phyloP scores from a whole-genome alignment of 495 filamentous ascomycete genomes.

The Mytilinidion resinicola region DNA sequence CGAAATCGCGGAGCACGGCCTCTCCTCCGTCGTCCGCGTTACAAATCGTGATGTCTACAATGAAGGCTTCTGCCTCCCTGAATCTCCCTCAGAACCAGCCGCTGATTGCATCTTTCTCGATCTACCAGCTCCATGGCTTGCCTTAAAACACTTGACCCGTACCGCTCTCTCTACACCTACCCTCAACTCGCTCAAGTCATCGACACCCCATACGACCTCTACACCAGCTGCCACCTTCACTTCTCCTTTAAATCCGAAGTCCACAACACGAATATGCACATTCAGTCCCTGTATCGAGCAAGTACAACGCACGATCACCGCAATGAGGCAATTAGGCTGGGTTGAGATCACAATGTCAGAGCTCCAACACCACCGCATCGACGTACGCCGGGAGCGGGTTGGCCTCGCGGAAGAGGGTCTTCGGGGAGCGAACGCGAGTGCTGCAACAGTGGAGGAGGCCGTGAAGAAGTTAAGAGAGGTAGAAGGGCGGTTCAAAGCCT shows the following conservation, averaged over 20 bases:
- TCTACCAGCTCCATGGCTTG: slow-evolving; percentile 87
- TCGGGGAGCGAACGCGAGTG: slow-evolving; percentile 53
- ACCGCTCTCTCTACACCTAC: slow-evolving; percentile 28
- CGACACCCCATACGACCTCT: neutral
- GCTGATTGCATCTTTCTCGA: slow-evolving; percentile 87
- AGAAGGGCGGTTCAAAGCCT: slow-evolving; percentile 56
- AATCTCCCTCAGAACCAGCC: slow-evolving; percentile 39
- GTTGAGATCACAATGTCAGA: slow-evolving; percentile 90
- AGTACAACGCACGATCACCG: slow-evolving; percentile 72
- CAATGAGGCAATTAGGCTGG: slow-evolving; percentile 75
- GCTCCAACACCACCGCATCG: slow-evolving; percentile 65
- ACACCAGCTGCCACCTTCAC: slow-evolving; percentile 34
- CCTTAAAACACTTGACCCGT: slow-evolving; percentile 75
- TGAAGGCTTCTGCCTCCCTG: slow-evolving; percentile 58
- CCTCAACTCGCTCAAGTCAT: slow-evolving; percentile 17
- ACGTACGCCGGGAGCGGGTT: slow-evolving; percentile 74
- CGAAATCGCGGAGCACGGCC: slow-evolving; percentile 68
- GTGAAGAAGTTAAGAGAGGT: slow-evolving; percentile 62
- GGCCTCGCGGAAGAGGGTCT: slow-evolving; percentile 54
- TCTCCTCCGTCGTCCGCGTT: slow-evolving; percentile 67
- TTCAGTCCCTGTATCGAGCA: slow-evolving; percentile 98
- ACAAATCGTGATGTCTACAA: slow-evolving; percentile 89
- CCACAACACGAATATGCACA: slow-evolving; percentile 71
- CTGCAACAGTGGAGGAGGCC: slow-evolving; percentile 71
- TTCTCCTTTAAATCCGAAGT: slow-evolving; percentile 64